phyloP scores from a whole-genome alignment of 305 asterid genomes.

The Fraxinus albicans region DNA sequence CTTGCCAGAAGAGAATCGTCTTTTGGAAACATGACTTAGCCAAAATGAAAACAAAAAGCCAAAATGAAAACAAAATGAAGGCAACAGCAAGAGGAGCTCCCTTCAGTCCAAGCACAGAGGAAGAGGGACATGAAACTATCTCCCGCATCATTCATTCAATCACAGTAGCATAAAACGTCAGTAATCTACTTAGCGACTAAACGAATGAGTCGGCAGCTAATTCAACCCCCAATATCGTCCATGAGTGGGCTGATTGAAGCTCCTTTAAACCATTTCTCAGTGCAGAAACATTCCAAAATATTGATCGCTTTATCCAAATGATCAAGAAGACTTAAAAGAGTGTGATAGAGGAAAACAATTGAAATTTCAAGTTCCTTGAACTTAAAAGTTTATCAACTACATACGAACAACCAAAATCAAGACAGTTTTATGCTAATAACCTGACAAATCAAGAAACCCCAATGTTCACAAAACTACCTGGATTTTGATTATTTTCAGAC shows the following conservation, averaged over 20 bases:
- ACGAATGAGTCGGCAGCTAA: conserved; percentile 99
- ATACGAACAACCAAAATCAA: neutral
- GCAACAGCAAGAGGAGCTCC: conserved; percentile 88
- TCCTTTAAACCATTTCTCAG: conserved; percentile 60
- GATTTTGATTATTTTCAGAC: neutral
- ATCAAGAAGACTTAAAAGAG: neutral
- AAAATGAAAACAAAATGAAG: conserved; percentile 22
- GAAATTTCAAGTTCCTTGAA: neutral
- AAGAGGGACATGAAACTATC: conserved; percentile 82
- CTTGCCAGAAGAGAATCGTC: neutral
- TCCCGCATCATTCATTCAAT: conserved; percentile 99
- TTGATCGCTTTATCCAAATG: neutral
- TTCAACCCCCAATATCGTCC: conserved; percentile 73
- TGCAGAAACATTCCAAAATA: conserved; percentile 4
- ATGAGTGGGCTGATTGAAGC: conserved; percentile 97
- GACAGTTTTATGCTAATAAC: neutral
- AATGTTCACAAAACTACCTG: neutral
- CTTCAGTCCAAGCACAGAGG: conserved; percentile 99
- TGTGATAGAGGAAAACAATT: neutral
- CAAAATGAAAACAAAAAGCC: neutral
- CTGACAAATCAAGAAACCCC: neutral
- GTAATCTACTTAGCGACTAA: conserved; percentile 72
- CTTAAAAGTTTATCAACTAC: neutral
- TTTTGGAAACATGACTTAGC: neutral
- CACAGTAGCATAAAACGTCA: conserved; percentile 56